Conservation (phyloP, 1,284 basidiomycete species). For the Cryptococcus deneoformans region DNA sequence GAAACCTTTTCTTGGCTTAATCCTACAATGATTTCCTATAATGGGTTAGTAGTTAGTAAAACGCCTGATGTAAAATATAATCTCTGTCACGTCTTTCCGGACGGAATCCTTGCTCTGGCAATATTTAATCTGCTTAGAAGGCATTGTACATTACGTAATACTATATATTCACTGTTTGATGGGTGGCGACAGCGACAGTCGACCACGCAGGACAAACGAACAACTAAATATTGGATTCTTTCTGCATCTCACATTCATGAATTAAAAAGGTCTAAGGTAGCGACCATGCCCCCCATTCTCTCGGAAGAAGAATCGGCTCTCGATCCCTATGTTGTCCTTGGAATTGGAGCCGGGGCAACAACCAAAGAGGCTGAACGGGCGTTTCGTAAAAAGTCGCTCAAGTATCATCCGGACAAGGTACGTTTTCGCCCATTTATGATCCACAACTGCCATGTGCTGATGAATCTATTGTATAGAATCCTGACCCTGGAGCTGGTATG, state of each 20-base stretch:
- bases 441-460: neutral
- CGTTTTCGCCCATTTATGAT: slow-evolving; percentile 35
- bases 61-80: too few relatives aligned
- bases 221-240: too few relatives aligned
- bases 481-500: slow-evolving; percentile 21
- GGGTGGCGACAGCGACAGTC: too few relatives aligned
- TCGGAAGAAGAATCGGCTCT: slow-evolving; percentile 49
- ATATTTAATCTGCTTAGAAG: too few relatives aligned
- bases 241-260: too few relatives aligned
- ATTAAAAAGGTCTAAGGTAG: too few relatives aligned
- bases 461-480: slow-evolving; percentile 11
- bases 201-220: too few relatives aligned
- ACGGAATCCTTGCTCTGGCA: too few relatives aligned
- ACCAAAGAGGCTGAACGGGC: slow-evolving; percentile 81
- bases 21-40: too few relatives aligned
- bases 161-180: neutral
- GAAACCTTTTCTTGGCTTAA: too few relatives aligned
- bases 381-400: slow-evolving; percentile 75
- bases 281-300: slow-evolving; percentile 36
- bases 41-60: too few relatives aligned
- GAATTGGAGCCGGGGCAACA: slow-evolving; percentile 63
- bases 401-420: slow-evolving; percentile 84
- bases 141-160: neutral
- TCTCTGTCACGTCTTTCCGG: too few relatives aligned
- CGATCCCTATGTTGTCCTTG: slow-evolving; percentile 75